Conservation (phyloP, 2,329 filamentous ascomycete genomes). For the Hymenoscyphus linearis region DNA sequence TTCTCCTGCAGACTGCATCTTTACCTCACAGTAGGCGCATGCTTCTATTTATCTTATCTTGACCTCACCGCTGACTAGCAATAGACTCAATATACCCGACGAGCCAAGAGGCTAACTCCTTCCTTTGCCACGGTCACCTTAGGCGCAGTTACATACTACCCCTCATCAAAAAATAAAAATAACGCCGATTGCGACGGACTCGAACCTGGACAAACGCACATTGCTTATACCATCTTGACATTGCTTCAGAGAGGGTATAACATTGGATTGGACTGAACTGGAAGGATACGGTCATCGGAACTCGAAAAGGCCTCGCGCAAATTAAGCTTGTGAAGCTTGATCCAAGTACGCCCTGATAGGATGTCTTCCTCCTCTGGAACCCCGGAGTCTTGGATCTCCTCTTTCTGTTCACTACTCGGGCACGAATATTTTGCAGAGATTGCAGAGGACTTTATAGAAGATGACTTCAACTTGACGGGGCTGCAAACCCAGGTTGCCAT, state of each 20-base stretch:
- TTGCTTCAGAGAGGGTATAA: background rate
- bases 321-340: constrained; percentile 1
- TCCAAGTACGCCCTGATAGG: background rate
- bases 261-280: background rate
- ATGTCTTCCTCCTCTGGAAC: constrained; percentile 33
- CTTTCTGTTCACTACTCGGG: constrained; percentile 89
- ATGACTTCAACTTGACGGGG: constrained; percentile 98
- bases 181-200: background rate
- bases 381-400: constrained; percentile 91
- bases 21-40: background rate
- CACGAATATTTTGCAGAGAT: constrained; percentile 99
- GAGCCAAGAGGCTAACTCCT: background rate
- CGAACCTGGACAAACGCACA: background rate
- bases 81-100: background rate
- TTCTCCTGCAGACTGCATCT: background rate
- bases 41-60: background rate
- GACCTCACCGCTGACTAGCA: background rate
- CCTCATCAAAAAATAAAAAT: background rate
- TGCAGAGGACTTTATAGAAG: constrained; percentile 97
- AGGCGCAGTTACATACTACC: background rate
- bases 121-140: background rate
- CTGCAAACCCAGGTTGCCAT: constrained; percentile 92
- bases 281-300: background rate
- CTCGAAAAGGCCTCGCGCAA: constrained; percentile 1
- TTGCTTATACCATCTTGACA: background rate